phyloP scores from a whole-genome alignment of 164 flowering plant species.

The Aristolochia fimbriata region DNA sequence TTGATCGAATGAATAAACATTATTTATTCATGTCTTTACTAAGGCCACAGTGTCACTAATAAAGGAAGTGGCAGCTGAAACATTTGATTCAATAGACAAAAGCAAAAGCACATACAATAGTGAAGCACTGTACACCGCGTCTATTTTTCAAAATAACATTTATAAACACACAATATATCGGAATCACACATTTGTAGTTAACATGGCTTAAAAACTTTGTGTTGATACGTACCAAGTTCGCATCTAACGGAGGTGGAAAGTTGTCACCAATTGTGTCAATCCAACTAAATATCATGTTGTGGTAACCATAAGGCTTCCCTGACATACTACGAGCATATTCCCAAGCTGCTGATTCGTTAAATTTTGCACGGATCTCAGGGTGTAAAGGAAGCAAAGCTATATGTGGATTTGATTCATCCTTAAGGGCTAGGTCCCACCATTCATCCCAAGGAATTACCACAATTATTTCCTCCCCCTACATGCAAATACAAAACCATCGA shows the following conservation, averaged over 20 bases:
- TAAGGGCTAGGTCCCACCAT: conserved; percentile 89
- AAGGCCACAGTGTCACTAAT: no score
- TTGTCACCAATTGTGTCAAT: conserved; percentile 87
- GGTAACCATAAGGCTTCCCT: conserved; percentile 98
- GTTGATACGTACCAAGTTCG: conserved; percentile 75
- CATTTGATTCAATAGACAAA: no score
- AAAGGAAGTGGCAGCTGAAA: no score
- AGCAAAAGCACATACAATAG: no score
- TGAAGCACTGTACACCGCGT: no score
- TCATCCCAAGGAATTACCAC: conserved; percentile 93
- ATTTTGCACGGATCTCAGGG: conserved; percentile 75
- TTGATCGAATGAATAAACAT: no score
- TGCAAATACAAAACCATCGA: background rate
- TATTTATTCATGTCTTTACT: no score
- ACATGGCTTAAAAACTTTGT: no score
- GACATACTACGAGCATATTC: conserved; percentile 87
- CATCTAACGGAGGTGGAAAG: conserved; percentile 97
- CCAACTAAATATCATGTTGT: conserved; percentile 99
- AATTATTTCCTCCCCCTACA: conserved; percentile 97
- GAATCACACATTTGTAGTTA: no score
- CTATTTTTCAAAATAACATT: no score
- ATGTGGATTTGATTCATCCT: conserved; percentile 87
- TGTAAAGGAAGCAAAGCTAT: conserved; percentile 91
- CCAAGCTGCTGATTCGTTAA: conserved; percentile 93
- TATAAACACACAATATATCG: no score